phyloP scores from a whole-genome alignment of 1,284 basidiomycete genomes.

The Sparassis latifolia region DNA sequence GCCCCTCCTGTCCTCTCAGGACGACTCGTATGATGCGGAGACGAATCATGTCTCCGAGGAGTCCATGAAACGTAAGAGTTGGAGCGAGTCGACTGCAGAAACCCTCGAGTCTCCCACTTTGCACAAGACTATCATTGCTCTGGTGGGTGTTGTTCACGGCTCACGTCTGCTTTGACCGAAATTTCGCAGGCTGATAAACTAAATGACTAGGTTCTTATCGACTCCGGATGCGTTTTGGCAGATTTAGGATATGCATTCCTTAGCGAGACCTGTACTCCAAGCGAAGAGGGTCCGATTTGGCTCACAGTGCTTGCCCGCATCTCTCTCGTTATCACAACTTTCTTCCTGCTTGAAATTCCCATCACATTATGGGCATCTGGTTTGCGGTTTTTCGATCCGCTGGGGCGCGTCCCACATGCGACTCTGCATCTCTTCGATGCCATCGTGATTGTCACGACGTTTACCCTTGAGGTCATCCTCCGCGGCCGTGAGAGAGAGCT shows the following conservation, averaged over 20 bases:
- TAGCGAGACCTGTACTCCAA: constrained; percentile 40
- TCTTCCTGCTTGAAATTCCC: constrained; percentile 76
- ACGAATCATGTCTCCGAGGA: constrained; percentile 8
- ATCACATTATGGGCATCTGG: constrained; percentile 62
- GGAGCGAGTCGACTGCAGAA: constrained; percentile 34
- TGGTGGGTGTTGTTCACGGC: constrained; percentile 37
- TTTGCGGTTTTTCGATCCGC: constrained; percentile 49
- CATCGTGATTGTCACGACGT: constrained; percentile 61
- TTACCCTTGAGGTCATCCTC: constrained; percentile 62
- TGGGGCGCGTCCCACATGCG: constrained; percentile 43
- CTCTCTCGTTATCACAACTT: constrained; percentile 59
- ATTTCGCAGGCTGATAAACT: not conserved
- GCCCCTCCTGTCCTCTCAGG: constrained; percentile 41
- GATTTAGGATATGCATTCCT: constrained; percentile 68
- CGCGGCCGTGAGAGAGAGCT: constrained; percentile 64
- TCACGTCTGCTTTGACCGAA: not conserved
- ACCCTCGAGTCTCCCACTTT: constrained; percentile 47
- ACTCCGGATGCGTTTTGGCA: constrained; percentile 58
- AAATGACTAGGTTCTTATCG: constrained; percentile 47
- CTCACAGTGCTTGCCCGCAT: constrained; percentile 53
- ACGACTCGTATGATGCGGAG: constrained; percentile 13
- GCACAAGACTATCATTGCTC: constrained; percentile 53
- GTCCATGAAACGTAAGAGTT: constrained; percentile 15
- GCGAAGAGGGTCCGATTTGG: constrained; percentile 51
- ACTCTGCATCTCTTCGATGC: constrained; percentile 69